Evolutionary conservation across 2,329 filamentous ascomycete genomes (phyloP).

Genomic region (Penicillium concentricum): DNA sequence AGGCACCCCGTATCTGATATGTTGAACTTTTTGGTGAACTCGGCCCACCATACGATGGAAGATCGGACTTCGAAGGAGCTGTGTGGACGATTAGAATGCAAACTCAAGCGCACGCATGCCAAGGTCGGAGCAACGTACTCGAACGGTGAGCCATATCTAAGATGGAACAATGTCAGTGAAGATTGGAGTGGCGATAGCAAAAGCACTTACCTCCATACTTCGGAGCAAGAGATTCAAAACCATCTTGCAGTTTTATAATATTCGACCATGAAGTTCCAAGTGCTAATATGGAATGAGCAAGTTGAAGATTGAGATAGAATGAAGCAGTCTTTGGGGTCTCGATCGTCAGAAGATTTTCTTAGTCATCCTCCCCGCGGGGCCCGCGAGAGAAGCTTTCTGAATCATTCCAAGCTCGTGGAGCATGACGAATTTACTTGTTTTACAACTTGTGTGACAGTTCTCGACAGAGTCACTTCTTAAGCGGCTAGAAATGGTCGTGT

Average conservation of each 20-base stretch:
- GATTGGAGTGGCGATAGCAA: not conserved
- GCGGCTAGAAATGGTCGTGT: slow-evolving; percentile 14
- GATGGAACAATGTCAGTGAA: slow-evolving; percentile 14
- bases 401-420: not conserved
- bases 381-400: slow-evolving; percentile 2
- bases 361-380: slow-evolving; percentile 2
- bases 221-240: slow-evolving; percentile 32
- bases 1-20: slow-evolving; percentile 42
- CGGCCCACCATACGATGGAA: slow-evolving; percentile 46
- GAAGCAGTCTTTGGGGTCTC: not conserved
- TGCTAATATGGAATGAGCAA: not conserved
- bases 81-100: slow-evolving; percentile 9
- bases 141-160: slow-evolving; percentile 39
- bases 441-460: not conserved
- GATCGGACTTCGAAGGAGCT: slow-evolving; percentile 45
- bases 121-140: slow-evolving; percentile 31
- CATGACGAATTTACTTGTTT: not conserved
- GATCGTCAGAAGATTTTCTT: not conserved
- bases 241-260: slow-evolving; percentile 18
- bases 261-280: not conserved
- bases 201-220: slow-evolving; percentile 34
- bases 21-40: slow-evolving; percentile 44
- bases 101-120: not conserved
- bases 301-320: not conserved
- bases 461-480: not conserved